Evolutionary conservation across 805 yeast species (phyloP).

Genomic region (Torulaspora delbrueckii): DNA sequence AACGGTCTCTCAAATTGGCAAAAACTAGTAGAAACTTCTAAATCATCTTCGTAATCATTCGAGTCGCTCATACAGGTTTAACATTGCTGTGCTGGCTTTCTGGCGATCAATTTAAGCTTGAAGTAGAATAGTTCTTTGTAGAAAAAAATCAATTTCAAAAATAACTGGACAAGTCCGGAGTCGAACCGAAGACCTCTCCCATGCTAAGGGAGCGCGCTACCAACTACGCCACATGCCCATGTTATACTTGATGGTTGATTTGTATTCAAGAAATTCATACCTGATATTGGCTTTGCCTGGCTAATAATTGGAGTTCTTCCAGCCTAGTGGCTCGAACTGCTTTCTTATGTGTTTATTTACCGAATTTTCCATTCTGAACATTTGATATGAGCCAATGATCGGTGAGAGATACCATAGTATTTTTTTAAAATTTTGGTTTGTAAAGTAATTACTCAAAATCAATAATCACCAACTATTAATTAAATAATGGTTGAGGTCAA

Average conservation of each 20-base stretch:
- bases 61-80: neutral
- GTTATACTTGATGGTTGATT: neutral
- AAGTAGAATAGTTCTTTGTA: neutral
- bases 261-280: too few species aligned
- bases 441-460: too few species aligned
- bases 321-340: neutral
- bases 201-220: conserved; percentile 73
- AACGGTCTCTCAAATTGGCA: conserved; percentile 3
- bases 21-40: neutral
- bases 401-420: neutral
- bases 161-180: conserved; percentile 61
- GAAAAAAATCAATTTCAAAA: neutral
- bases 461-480: neutral
- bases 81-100: neutral
- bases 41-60: conserved; percentile 5
- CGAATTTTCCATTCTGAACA: too few species aligned
- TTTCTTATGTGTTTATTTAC: too few species aligned
- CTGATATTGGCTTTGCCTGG: neutral
- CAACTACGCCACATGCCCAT: conserved; percentile 56
- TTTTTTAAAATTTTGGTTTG: too few species aligned
- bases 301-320: neutral
- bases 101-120: neutral
- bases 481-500: neutral
- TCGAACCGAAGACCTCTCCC: conserved; percentile 73
- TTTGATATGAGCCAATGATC: too few species aligned